phyloP scores from a whole-genome alignment of 2,329 filamentous ascomycete genomes.

The Simplicillium aogashimaense region DNA sequence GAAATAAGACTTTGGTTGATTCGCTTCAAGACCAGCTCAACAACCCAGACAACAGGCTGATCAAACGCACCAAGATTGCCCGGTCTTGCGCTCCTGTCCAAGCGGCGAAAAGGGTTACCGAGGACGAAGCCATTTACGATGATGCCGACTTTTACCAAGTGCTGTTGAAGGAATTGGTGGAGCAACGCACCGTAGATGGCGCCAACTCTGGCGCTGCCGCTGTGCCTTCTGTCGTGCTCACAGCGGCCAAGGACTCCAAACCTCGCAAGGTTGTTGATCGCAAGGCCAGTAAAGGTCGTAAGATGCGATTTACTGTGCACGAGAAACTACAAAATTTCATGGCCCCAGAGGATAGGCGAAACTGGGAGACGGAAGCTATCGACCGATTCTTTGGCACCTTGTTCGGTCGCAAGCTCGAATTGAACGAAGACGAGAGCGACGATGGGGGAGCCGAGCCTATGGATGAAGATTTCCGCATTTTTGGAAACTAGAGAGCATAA shows the following conservation, averaged over 20 bases:
- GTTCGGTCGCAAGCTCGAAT: constrained; percentile 58
- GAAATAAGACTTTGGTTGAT: constrained; percentile 43
- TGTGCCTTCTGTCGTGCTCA: constrained; percentile 50
- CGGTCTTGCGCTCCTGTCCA: constrained; percentile 70
- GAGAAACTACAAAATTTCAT: constrained; percentile 98
- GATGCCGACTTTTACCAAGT: constrained; percentile 93
- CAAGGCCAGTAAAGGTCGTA: constrained; percentile 88
- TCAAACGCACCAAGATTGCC: constrained; percentile 59
- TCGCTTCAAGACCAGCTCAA: constrained; percentile 60
- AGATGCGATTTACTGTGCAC: constrained; percentile 88
- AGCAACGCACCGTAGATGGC: constrained; percentile 69
- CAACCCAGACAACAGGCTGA: constrained; percentile 50
- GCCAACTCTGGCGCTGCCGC: constrained; percentile 34
- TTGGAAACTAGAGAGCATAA: constrained; percentile 27
- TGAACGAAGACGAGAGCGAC: constrained; percentile 48
- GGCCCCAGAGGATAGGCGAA: constrained; percentile 74
- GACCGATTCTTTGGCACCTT: constrained; percentile 68
- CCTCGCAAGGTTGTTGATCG: constrained; percentile 79
- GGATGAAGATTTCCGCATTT: constrained; percentile 43
- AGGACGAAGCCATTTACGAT: constrained; percentile 67
- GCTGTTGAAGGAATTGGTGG: constrained; percentile 84
- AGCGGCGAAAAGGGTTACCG: constrained; percentile 42
- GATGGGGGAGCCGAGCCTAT: constrained; percentile 43
- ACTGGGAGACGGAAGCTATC: constrained; percentile 72
- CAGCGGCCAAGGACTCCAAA: constrained; percentile 67